Base-by-base conservation (phyloP, 1,284 basidiomycete species). In the Leccinum cinnamomeum region DNA sequence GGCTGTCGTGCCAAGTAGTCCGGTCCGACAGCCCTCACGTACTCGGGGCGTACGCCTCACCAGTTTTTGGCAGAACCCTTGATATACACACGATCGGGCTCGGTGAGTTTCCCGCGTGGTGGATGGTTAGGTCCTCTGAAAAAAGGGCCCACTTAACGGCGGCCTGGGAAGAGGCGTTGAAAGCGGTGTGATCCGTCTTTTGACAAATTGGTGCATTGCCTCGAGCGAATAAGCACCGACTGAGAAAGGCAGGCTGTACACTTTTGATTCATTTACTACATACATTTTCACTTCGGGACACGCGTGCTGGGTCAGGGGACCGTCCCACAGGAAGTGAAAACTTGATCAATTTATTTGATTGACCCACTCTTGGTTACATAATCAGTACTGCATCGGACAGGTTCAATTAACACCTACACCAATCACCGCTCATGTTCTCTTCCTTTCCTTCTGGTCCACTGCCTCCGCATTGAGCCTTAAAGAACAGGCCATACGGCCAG, bases 391-490 rank as follows among this genome's bases (percentile, higher is more conserved):
- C 64, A 56, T 58, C 44, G 58, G 37, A 73, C 67, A 48, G 59
- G 62, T 67, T 72, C 67, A 51, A 69, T 69, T 67, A 64, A 56
- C 64, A 1, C 33, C 55, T 46, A 46, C 10, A 33, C 46, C 53
- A 57, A 53, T 69, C 70, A 57, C 69, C 57, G 63, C 65, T 64
- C 62, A 71, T 71, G 70, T 64, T 62, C 63, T 53, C 50, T 71
- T 66, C 62, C 25, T 53, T 62, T 63, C 59, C 61, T 64, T 61
- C 62, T 62, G 57, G 59, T 62, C 57, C 71, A 72, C 65, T 44
- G 72, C 73, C 72, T 67, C 57, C 60, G 63, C 51, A 57, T 59
- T 53, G 61, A 71, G 70, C 70, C 67, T 75, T 71, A 74, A 37
- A 74, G 62, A 67, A 56, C 61, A 59, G 72, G 71, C 72, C 70